Evolutionary conservation across 2,329 filamentous ascomycete species (phyloP).

Genomic region (Zymoseptoria tritici): DNA sequence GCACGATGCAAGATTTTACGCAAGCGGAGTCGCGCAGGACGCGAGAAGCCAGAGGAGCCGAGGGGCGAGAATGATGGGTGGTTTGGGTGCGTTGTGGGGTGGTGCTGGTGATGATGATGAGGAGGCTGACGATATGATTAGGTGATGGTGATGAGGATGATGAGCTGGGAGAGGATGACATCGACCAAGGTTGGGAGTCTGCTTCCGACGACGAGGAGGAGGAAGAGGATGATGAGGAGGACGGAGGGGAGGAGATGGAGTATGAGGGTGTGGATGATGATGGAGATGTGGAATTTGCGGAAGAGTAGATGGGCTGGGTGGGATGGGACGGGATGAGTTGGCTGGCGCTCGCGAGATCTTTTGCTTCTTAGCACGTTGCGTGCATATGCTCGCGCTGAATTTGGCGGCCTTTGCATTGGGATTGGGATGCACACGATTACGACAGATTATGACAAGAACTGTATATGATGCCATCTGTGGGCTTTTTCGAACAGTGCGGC

Average conservation of each 20-base stretch:
- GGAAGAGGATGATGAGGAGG: background rate
- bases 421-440: background rate
- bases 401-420: background rate
- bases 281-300: constrained; percentile 1
- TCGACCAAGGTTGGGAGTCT: background rate
- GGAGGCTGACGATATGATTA: constrained; percentile 9
- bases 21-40: background rate
- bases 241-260: background rate
- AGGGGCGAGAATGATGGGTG: constrained; percentile 21
- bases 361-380: background rate
- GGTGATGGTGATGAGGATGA: constrained; percentile 7
- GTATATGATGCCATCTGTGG: background rate
- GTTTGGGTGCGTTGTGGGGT: constrained; percentile 20
- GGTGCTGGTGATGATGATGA: constrained; percentile 20
- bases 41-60: constrained; percentile 6
- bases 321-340: too few relatives aligned
- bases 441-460: constrained; percentile 2
- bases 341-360: background rate
- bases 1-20: constrained; percentile 40
- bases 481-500: background rate
- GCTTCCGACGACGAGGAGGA: constrained; percentile 5
- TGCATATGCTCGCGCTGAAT: background rate
- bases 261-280: constrained; percentile 1
- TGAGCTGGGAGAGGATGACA: background rate
- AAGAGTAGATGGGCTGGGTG: background rate